These are phyloP conservation scores for Dendrobium huoshanense DNA, from an alignment of 106 monocot species.

Conservation along the genomic window DNA sequence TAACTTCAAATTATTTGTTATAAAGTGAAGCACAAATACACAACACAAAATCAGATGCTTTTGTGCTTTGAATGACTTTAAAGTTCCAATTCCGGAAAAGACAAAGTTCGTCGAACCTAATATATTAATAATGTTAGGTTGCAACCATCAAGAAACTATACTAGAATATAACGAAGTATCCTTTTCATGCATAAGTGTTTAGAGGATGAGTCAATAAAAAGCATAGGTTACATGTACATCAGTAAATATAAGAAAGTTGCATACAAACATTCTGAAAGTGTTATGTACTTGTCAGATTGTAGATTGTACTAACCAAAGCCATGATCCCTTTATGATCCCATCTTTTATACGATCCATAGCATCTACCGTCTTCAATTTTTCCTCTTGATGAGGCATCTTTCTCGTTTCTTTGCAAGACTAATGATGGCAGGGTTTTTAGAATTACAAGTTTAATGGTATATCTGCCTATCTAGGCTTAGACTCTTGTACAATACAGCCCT, in stretches of 20 bases:
- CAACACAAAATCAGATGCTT: no score
- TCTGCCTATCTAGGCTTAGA: neutral
- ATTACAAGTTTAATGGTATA: neutral
- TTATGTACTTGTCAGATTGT: neutral
- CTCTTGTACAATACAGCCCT: neutral
- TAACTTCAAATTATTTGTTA: no score
- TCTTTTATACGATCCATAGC: constrained; percentile 43
- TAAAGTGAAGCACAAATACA: no score
- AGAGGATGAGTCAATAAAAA: neutral
- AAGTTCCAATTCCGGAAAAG: no score
- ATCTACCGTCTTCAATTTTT: constrained; percentile 54
- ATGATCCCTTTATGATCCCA: constrained; percentile 59
- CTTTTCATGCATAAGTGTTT: neutral
- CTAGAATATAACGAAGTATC: neutral
- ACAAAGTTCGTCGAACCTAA: neutral
- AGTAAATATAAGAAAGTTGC: neutral
- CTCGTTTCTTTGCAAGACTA: constrained; percentile 48
- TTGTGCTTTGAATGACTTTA: no score
- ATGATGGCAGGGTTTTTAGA: constrained; percentile 1
- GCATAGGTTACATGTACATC: neutral
- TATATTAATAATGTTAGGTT: neutral
- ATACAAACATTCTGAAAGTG: neutral
- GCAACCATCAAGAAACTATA: neutral
- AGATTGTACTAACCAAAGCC: constrained; percentile 49
- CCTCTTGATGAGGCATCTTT: constrained; percentile 25